Evolutionary conservation across 179 eudicot genomes (phyloP).

Genomic region (Monotropa hypopitys): DNA sequence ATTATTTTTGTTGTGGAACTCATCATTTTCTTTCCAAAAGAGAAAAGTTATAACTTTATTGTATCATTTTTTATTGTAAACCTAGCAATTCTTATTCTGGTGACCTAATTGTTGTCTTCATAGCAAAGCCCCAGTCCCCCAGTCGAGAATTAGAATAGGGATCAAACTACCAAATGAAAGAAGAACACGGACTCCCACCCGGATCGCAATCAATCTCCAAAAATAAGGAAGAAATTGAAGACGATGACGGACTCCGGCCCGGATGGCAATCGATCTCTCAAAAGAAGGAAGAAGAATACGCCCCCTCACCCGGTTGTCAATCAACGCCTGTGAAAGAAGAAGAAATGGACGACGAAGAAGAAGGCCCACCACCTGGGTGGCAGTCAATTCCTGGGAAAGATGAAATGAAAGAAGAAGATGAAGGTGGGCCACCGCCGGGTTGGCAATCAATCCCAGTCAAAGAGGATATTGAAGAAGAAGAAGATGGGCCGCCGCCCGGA

Average conservation of each 20-base stretch:
- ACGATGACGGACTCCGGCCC: background rate
- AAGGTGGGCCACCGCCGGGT: slow-evolving; percentile 18
- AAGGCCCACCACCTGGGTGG: background rate
- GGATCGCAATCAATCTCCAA: slow-evolving; percentile 1
- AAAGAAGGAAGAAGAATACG: background rate
- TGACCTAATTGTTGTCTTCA: no score
- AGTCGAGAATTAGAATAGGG: no score
- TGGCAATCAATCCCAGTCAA: background rate
- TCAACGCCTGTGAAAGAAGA: background rate
- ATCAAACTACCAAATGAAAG: no score
- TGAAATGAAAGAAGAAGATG: slow-evolving; percentile 7
- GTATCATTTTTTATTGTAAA: no score
- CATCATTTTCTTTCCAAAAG: no score
- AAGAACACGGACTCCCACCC: background rate
- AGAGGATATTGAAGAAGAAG: slow-evolving; percentile 2
- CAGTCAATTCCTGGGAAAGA: background rate
- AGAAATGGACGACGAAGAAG: background rate
- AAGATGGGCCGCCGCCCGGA: slow-evolving; percentile 16
- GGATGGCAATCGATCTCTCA: background rate
- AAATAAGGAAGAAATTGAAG: background rate
- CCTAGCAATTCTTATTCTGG: no score
- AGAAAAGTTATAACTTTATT: no score
- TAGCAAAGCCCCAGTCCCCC: no score
- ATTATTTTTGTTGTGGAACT: no score
- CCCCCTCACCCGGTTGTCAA: slow-evolving; percentile 3